phyloP scores from a whole-genome alignment of 768 basidiomycete species.

The Albatrellus ellisii region DNA sequence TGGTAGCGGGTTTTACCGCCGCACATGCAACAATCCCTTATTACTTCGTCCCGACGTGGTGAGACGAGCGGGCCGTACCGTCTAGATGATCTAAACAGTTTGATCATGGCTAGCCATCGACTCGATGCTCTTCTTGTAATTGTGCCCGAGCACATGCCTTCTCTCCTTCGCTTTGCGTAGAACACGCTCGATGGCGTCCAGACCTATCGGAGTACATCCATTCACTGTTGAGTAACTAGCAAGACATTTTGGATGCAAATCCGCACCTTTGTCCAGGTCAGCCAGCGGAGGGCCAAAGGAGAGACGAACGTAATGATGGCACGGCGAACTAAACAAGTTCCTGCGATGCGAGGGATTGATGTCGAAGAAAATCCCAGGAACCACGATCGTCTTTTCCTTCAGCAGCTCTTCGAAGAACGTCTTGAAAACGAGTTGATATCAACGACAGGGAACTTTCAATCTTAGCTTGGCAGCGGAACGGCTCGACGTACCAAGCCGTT shows the following conservation, averaged over 20 bases:
- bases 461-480: too few species aligned
- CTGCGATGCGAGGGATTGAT: constrained; percentile 73
- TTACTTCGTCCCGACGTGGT: too few species aligned
- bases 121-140: constrained; percentile 49
- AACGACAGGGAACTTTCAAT: too few species aligned
- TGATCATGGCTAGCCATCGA: neutral
- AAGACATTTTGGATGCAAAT: too few species aligned
- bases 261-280: constrained; percentile 64
- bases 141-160: constrained; percentile 52
- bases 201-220: too few species aligned
- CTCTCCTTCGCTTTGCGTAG: constrained; percentile 57
- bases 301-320: constrained; percentile 80
- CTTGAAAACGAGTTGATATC: constrained; percentile 18
- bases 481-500: constrained; percentile 59
- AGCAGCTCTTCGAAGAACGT: constrained; percentile 93
- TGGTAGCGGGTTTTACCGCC: too few species aligned
- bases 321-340: constrained; percentile 83
- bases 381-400: constrained; percentile 83
- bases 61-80: too few species aligned
- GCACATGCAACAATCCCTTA: too few species aligned
- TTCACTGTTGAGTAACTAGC: too few species aligned
- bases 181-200: constrained; percentile 79
- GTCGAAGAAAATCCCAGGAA: constrained; percentile 86
- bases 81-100: neutral
- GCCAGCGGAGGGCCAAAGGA: constrained; percentile 77